phyloP scores from a whole-genome alignment of 495 filamentous ascomycete species.

The Cercophora scortea region DNA sequence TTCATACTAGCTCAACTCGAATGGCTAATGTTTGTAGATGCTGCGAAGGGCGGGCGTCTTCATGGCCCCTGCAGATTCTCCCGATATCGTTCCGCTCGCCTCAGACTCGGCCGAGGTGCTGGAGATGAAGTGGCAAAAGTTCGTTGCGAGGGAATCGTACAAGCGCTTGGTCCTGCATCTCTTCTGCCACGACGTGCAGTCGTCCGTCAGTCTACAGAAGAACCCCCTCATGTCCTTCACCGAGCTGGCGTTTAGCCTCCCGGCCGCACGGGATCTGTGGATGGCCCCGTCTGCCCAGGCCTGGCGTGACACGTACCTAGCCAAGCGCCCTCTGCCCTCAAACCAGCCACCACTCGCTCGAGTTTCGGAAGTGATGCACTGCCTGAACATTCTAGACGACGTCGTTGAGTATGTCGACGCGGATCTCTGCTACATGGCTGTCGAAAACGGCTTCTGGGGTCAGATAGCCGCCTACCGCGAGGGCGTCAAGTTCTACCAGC shows the following conservation, averaged over 20 bases:
- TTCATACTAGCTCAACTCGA: background rate
- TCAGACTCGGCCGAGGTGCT: slow-evolving; percentile 34
- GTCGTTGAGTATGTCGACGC: slow-evolving; percentile 33
- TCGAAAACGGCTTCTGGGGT: slow-evolving; percentile 45
- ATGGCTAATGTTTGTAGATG: slow-evolving; percentile 14
- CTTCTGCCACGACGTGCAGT: slow-evolving; percentile 47
- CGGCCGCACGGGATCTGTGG: slow-evolving; percentile 42
- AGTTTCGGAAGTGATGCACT: slow-evolving; percentile 9
- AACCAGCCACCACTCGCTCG: slow-evolving; percentile 6
- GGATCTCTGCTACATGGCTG: slow-evolving; percentile 35
- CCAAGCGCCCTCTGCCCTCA: background rate
- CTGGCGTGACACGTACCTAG: slow-evolving; percentile 42
- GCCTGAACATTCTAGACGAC: slow-evolving; percentile 18
- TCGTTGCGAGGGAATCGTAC: slow-evolving; percentile 37
- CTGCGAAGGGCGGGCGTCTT: slow-evolving; percentile 28
- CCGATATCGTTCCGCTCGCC: slow-evolving; percentile 13
- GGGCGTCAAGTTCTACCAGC: slow-evolving; percentile 16
- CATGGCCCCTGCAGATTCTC: slow-evolving; percentile 1
- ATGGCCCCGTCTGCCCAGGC: slow-evolving; percentile 38
- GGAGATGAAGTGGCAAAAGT: slow-evolving; percentile 42
- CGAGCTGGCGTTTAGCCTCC: slow-evolving; percentile 47
- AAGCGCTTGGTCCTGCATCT: slow-evolving; percentile 39
- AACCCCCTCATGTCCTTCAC: slow-evolving; percentile 49
- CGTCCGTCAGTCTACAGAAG: slow-evolving; percentile 41
- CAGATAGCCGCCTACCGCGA: slow-evolving; percentile 48